A percentile compares a stretch with the other conserved stretches of the same genome.
Conservation (phyloP, 768 basidiomycete species). For the Cyclocybe cylindracea region DNA sequence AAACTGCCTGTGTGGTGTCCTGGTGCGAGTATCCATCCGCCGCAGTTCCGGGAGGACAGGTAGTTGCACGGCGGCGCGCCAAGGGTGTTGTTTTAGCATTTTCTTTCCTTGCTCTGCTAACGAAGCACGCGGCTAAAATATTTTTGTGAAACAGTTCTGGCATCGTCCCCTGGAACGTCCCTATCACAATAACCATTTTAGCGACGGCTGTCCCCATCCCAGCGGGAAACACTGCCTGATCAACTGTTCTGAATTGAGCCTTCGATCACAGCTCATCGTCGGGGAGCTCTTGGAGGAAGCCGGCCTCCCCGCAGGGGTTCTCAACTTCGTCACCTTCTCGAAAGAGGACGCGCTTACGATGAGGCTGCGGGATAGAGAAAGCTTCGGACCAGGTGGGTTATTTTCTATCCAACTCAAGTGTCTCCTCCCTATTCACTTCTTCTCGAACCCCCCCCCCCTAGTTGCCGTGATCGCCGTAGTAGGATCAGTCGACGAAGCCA, state of each 20-base stretch:
- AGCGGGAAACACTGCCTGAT: constrained; percentile 57
- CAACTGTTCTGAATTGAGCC: constrained; percentile 49
- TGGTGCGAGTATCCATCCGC: too few species aligned
- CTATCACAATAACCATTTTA: too few species aligned
- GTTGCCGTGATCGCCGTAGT: constrained; percentile 46
- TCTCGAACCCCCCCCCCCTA: constrained; percentile 9
- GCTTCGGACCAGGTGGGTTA: constrained; percentile 56
- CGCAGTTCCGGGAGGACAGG: too few species aligned
- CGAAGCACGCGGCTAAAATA: too few species aligned
- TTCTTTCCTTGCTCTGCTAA: too few species aligned
- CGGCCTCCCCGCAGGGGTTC: constrained; percentile 56
- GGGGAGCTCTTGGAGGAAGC: constrained; percentile 51
- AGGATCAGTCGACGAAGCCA: constrained; percentile 53
- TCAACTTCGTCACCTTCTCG: constrained; percentile 52
- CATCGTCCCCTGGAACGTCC: too few species aligned
- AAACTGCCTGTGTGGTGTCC: too few species aligned
- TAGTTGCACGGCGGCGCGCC: too few species aligned
- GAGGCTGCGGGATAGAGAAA: constrained; percentile 56
- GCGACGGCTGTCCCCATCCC: constrained; percentile 44
- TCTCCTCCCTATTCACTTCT: background rate
- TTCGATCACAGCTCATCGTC: constrained; percentile 42
- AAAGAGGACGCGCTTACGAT: constrained; percentile 45
- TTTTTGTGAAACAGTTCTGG: too few species aligned
- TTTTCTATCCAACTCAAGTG: background rate
- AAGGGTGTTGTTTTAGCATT: too few species aligned